Conservation (phyloP, 2,329 filamentous ascomycete genomes). For the Epichloe typhina region DNA sequence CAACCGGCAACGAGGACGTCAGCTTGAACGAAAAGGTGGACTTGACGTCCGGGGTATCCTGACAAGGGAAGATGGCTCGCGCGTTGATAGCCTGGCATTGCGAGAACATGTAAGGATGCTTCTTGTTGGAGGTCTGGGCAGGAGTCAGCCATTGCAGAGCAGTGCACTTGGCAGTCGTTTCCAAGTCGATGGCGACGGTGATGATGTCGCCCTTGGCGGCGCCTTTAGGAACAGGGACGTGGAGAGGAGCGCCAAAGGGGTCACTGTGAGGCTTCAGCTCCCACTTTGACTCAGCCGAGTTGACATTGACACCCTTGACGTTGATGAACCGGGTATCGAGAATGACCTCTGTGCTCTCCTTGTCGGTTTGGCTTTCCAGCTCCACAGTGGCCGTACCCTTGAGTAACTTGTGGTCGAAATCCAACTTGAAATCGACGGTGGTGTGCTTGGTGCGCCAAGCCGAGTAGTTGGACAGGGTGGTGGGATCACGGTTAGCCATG, state of each 20-base stretch:
- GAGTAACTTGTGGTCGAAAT: constrained; percentile 69
- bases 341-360: constrained; percentile 61
- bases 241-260: constrained; percentile 62
- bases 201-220: constrained; percentile 39
- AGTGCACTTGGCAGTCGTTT: constrained; percentile 79
- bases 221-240: constrained; percentile 45
- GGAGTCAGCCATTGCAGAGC: constrained; percentile 92
- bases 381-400: constrained; percentile 64
- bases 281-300: constrained; percentile 52
- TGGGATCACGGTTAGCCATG: constrained; percentile 55
- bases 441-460: constrained; percentile 78
- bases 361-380: constrained; percentile 64
- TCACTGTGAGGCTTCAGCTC: constrained; percentile 54
- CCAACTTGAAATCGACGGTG: constrained; percentile 64
- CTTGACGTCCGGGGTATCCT: constrained; percentile 96
- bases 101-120: constrained; percentile 94
- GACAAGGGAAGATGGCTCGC: constrained; percentile 86
- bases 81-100: constrained; percentile 96
- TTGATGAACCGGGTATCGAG: constrained; percentile 80
- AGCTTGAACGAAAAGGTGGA: constrained; percentile 88
- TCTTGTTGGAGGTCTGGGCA: constrained; percentile 88
- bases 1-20: constrained; percentile 73
- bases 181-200: constrained; percentile 50
- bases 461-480: constrained; percentile 84
- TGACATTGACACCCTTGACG: constrained; percentile 57